These are phyloP conservation scores for Thelephora ganbajun DNA, from an alignment of 768 basidiomycete genomes.

Conservation along the genomic window DNA sequence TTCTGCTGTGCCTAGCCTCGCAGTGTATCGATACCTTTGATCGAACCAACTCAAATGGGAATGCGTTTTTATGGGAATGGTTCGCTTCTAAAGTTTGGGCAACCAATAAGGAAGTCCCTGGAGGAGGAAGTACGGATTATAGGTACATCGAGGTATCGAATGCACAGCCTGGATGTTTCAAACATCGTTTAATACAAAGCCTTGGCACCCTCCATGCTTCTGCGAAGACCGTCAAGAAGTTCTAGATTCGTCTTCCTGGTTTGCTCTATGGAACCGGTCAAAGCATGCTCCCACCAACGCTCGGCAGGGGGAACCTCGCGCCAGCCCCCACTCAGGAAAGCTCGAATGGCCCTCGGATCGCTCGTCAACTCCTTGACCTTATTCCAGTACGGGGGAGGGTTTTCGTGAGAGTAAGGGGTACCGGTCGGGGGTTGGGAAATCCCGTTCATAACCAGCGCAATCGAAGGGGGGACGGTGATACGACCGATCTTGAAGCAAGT, in stretches of 20 bases:
- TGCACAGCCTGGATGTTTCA: not conserved
- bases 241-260: slow-evolving; percentile 13
- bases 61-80: too few species aligned
- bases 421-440: slow-evolving; percentile 22
- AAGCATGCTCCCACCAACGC: slow-evolving; percentile 58
- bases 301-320: slow-evolving; percentile 38
- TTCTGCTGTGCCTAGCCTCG: not conserved
- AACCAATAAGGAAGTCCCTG: too few species aligned
- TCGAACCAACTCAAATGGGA: not conserved
- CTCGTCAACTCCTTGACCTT: slow-evolving; percentile 11
- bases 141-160: not conserved
- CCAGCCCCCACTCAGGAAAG: slow-evolving; percentile 49
- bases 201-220: slow-evolving; percentile 19
- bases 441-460: slow-evolving; percentile 49
- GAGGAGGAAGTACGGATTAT: not conserved
- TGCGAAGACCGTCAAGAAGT: slow-evolving; percentile 14
- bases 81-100: too few species aligned
- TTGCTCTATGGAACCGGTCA: slow-evolving; percentile 24
- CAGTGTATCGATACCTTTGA: not conserved
- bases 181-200: not conserved
- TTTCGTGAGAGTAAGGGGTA: slow-evolving; percentile 20
- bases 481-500: slow-evolving; percentile 58
- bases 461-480: slow-evolving; percentile 57
- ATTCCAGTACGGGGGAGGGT: slow-evolving; percentile 37
- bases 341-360: slow-evolving; percentile 22